Evolutionary conservation across 352 stramenopile species (phyloP), one percentile per base, ranked within the genome.

Genomic region (Aphanomyces invadans): DNA sequence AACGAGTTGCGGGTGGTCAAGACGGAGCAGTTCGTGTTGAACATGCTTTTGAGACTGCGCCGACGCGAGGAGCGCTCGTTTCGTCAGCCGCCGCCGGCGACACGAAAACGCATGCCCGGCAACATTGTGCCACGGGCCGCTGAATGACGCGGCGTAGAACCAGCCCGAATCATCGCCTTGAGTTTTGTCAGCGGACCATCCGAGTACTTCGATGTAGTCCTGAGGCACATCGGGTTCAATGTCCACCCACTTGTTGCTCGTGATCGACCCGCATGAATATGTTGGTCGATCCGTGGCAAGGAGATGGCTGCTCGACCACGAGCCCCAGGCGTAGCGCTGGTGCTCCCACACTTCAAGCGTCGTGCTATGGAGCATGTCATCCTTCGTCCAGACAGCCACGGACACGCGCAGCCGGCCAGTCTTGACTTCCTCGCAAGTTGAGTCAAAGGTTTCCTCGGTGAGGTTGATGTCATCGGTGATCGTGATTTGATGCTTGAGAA

Each of bases 301-400:
- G 36, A 86, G 53, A 39, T 74, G 77, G 38, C 89, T 78, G 19
- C 71, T 80, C 15, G 76, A 89, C 81, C 83, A 94, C 48, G 87
- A 89, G 62, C 88, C 73, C 49, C 90, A 75, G 62, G 87, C 76
- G 71, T 81, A 91, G 21, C 81, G 79, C 69, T 94, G 80, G 72
- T 91, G 89, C 74, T 94, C 83, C 83, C 83, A 94, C 21, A 91
- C 76, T 71, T 91, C 83, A 4, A 94, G 73, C 21, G 87, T 73
- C 60, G 81, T 71, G 63, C 89, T 82, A 21, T 85, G 77, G 29
- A 9, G 9, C 1, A 59, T 1, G 26, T 67, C 60, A n/a, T 67
- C 28, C n/a, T 4, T 3, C 21, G 60, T 57, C 60, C 60, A 67
- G 4, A 67, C 60, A 19, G 42, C 42, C 3, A 31, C 60, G 2